Evolutionary conservation across 1,284 basidiomycete species (phyloP), one percentile per base, ranked within the genome.

Genomic region (Wolfiporia cocos): DNA sequence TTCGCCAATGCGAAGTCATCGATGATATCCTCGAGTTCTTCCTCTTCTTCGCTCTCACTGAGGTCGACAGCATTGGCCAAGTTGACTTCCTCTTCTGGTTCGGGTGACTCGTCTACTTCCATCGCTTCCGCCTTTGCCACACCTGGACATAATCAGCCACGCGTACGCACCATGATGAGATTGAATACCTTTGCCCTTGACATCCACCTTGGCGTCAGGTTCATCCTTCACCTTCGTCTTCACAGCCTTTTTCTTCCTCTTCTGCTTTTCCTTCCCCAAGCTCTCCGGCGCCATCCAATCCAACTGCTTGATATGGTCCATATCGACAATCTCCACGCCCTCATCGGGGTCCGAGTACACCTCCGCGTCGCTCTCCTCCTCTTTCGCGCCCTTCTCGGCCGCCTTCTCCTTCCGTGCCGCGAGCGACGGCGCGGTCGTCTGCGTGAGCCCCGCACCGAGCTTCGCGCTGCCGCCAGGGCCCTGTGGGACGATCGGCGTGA

Each of bases 241-340:
- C 3, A 39, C 45, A 47, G 64, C 67, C 50, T 61, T 66, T 50
- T 68, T 75, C 48, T 67, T 68, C 39, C 53, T 52, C 24, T 60
- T 56, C n/a, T 65, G 65, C 31, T 64, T 68, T 52, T 81, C 79
- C 51, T 74, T 81, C 39, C 70, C 72, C 44, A 94, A 58, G 44
- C 76, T 81, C 52, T 92, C 90, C 1, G 92, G 92, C 2, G 92
- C 92, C 73, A 88, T 88, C 74, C 86, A 92, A 58, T 92, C 88
- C 72, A 95, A 79, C 44, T 76, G 68, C 34, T 76, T 69, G 11
- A 96, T 84, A 43, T 83, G 73, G 43, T 87, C 83, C 71, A 96
- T 90, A 56, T 95, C 92, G 39, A 96, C 72, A 41, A 92, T 87
- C 57, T 86, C 83, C n/a, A 86, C 78, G 7, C 86, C 86, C 43